Conservation (phyloP, 306 rosid genomes). For the Quercus cerris region DNA sequence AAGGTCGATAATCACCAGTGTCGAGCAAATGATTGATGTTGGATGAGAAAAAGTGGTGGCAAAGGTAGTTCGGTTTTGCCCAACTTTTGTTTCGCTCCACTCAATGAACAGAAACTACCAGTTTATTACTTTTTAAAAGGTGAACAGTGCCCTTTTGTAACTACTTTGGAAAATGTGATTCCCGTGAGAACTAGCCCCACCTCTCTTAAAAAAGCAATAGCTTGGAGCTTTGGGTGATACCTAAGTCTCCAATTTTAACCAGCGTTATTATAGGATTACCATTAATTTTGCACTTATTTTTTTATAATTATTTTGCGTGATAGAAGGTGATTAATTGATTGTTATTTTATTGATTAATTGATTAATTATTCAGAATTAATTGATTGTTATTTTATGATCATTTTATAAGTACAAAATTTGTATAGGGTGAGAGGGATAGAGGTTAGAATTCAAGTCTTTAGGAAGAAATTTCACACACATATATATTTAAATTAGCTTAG, state of each 20-base stretch:
- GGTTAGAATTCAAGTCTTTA: rapidly evolving
- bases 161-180: background rate
- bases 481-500: too few species aligned
- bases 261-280: too few species aligned
- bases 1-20: background rate
- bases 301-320: too few species aligned
- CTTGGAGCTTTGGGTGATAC: too few species aligned
- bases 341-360: too few species aligned
- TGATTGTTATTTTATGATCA: too few species aligned
- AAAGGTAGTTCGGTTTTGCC: background rate
- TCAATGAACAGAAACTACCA: background rate
- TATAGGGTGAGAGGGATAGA: rapidly evolving
- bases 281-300: too few species aligned
- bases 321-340: too few species aligned
- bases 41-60: background rate
- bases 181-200: background rate
- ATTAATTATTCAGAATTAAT: too few species aligned
- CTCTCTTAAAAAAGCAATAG: too few species aligned
- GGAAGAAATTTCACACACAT: rapidly evolving
- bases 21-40: constrained; percentile 2
- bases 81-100: background rate
- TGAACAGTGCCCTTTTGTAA: background rate
- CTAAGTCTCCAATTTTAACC: too few species aligned
- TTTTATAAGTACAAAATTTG: rapidly evolving
- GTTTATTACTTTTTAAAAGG: background rate